Evolutionary conservation across 495 filamentous ascomycete species (phyloP).

Genomic region (Penicillium argentinense): DNA sequence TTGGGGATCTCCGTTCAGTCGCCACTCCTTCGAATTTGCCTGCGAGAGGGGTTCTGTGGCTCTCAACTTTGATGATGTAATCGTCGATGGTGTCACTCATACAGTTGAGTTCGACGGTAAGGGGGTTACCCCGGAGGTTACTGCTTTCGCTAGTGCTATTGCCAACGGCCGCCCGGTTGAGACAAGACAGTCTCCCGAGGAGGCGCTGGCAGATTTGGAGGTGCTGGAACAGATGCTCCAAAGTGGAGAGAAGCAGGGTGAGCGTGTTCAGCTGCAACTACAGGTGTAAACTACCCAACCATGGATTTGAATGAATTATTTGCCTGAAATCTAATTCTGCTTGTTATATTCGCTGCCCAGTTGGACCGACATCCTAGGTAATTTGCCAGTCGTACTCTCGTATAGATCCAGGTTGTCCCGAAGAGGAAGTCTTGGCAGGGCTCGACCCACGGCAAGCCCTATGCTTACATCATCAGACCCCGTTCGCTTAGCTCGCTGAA

Average conservation of each 20-base stretch:
- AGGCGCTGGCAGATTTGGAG: conserved; percentile 70
- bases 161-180: conserved; percentile 44
- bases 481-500: conserved; percentile 43
- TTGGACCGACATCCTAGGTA: too few species aligned
- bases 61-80: conserved; percentile 54
- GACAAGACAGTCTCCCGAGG: conserved; percentile 58
- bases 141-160: conserved; percentile 63
- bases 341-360: not conserved
- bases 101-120: conserved; percentile 55
- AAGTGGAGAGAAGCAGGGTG: conserved; percentile 60
- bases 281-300: conserved; percentile 25
- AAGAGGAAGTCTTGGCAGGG: conserved; percentile 30
- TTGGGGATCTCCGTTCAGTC: conserved; percentile 64
- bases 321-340: not conserved
- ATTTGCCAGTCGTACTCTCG: too few species aligned
- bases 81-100: conserved; percentile 50
- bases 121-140: conserved; percentile 66
- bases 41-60: conserved; percentile 53
- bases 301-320: not conserved
- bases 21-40: conserved; percentile 50
- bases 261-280: conserved; percentile 28
- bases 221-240: conserved; percentile 64
- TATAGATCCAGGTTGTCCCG: conserved; percentile 1
- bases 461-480: conserved; percentile 24
- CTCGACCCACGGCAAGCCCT: conserved; percentile 20